Percentiles rank a stretch among this genome's conserved stretches.
These are phyloP conservation scores for Castanea sativa DNA, from an alignment of 306 rosid genomes.

Conservation along the genomic window DNA sequence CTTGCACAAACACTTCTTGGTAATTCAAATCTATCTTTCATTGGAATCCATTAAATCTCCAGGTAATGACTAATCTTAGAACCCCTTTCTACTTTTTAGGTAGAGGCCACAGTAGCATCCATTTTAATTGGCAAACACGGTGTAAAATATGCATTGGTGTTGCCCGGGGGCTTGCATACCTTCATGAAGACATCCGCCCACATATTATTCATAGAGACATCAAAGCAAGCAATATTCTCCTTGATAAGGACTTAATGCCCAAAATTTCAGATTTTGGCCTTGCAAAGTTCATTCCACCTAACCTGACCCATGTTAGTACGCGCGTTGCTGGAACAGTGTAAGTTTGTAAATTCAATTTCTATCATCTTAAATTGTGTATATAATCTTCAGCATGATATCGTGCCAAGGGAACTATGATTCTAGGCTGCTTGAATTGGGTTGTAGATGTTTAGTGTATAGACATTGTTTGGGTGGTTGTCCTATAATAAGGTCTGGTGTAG, in stretches of 20 bases:
- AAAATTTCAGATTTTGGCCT: constrained; percentile 91
- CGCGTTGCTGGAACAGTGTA: constrained; percentile 80
- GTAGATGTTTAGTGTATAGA: neutral
- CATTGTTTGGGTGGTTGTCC: neutral
- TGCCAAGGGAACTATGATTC: neutral
- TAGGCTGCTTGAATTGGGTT: neutral
- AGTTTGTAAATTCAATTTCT: constrained; percentile 28
- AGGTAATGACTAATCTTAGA: constrained; percentile 13
- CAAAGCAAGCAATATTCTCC: constrained; percentile 75
- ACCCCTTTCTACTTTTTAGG: constrained; percentile 35
- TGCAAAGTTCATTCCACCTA: constrained; percentile 67
- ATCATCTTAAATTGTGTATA: neutral
- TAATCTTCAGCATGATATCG: neutral
- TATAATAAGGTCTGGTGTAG: neutral
- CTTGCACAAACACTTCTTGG: constrained; percentile 74
- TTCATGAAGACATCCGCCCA: constrained; percentile 67
- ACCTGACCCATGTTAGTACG: constrained; percentile 74
- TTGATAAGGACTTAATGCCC: constrained; percentile 56
- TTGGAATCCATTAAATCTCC: constrained; percentile 10
- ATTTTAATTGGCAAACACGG: constrained; percentile 55
- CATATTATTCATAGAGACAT: constrained; percentile 82
- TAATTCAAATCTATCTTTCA: constrained; percentile 22
- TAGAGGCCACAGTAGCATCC: constrained; percentile 49
- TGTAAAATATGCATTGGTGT: constrained; percentile 68
- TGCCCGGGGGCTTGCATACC: constrained; percentile 70